Base-by-base conservation (phyloP, 1,284 basidiomycete species). In the Marasmius fiardii region DNA sequence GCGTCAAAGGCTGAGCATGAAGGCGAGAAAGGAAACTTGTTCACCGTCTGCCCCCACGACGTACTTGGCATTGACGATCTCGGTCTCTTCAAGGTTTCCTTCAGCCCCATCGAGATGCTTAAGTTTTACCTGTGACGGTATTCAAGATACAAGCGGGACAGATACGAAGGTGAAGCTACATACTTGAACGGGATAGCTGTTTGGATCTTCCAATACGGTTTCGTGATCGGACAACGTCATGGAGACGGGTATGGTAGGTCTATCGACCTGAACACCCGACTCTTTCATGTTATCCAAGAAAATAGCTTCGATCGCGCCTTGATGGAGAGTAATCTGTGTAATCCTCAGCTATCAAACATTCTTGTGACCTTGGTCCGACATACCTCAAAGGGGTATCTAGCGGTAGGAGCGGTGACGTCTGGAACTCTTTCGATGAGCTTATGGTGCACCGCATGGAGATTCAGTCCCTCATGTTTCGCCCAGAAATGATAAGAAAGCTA, bases 281-380 rank as follows among this genome's bases (percentile, higher is more conserved):
- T 62, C 55, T 8, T 60, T 70, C 77, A 89, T 80, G 0, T 83
- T 81, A 62, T 89, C 85, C 28, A 87, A 61, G 64, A 91, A 86
- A 21, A 90, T 81, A 0, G 74, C 69, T 67, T 91, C 88, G 37
- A 91, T 89, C 2, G 79, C 81, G 1, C 87, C 88, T 72, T 92
- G 89, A 60, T 89, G 84, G n/a, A 90, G 71, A 0, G 87, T 89
- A 5, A 82, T 71, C 83, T 90, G 58, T 16, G 21, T 23, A 11
- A 8, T 7, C 31, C 43, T 21, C 50, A 16, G 51, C 49, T 14
- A 56, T 43, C 6, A 52, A 53, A 23, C 26, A 33, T 11, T 18
- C 39, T 31, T 44, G 37, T 18, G 51, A 59, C 39, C n/a, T 35
- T 26, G 14, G 33, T 18, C 26, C 24, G 35, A 26, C 55, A 43